Evolutionary conservation across 2,329 filamentous ascomycete genomes (phyloP).

Genomic region (Fusarium staphyleae): DNA sequence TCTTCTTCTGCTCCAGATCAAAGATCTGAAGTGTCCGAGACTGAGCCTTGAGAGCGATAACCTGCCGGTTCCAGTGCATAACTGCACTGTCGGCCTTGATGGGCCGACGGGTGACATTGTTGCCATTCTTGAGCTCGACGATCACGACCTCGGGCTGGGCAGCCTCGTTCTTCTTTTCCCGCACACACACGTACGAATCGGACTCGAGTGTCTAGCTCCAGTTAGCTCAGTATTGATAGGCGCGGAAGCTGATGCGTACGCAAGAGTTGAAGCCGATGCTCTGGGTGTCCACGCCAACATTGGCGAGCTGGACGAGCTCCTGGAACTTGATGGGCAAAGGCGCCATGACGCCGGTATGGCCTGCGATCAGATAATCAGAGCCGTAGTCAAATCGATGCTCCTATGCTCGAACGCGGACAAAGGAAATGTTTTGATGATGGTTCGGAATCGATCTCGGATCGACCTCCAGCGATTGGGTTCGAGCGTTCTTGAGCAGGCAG

Average conservation of each 20-base stretch:
- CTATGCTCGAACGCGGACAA: slow-evolving; percentile 32
- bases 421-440: slow-evolving; percentile 8
- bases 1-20: slow-evolving; percentile 89
- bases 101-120: slow-evolving; percentile 90
- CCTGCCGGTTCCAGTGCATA: slow-evolving; percentile 97
- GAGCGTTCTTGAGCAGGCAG: slow-evolving; percentile 36
- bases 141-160: slow-evolving; percentile 95
- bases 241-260: slow-evolving; percentile 58
- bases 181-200: slow-evolving; percentile 93
- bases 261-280: slow-evolving; percentile 81
- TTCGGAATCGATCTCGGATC: slow-evolving; percentile 38
- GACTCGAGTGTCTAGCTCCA: slow-evolving; percentile 87
- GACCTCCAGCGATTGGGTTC: slow-evolving; percentile 36
- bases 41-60: slow-evolving; percentile 96
- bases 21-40: slow-evolving; percentile 97
- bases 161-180: slow-evolving; percentile 87
- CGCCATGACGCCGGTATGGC: slow-evolving; percentile 58
- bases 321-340: slow-evolving; percentile 91
- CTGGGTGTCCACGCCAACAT: slow-evolving; percentile 55
- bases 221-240: slow-evolving; percentile 33
- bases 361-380: slow-evolving; percentile 38
- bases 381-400: slow-evolving; percentile 38
- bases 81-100: slow-evolving; percentile 99
- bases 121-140: slow-evolving; percentile 95
- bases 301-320: slow-evolving; percentile 78